Base-by-base conservation (phyloP, 2,329 filamentous ascomycete genomes). In the Alternaria alternata region DNA sequence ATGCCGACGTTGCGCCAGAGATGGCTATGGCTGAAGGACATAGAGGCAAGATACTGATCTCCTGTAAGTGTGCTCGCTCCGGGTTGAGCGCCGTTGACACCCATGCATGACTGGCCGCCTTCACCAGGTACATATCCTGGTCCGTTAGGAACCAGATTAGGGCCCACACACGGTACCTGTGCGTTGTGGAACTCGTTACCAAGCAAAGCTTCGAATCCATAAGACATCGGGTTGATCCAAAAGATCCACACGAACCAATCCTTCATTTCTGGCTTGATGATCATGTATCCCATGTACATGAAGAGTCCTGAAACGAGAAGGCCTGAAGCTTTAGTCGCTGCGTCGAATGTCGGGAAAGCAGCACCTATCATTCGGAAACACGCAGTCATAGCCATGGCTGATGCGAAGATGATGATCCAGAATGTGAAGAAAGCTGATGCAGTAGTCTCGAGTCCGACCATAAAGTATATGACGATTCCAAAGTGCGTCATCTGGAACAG, bases 181-280 rank as follows among this genome's bases (percentile, higher is more conserved):
- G 88, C 86, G 53, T 81, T 79, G 63, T 87, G 75, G 68, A 95
- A 95, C 42, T 96, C 92, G 76, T 94, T 94, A 56, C 90, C 85
- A 82, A 93, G 88, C 30, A 94, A 81, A 0, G 86, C 82, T 76
- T 95, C 92, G 71, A 94, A 95, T 0, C 87, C 86, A 65, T 94
- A 95, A 0, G 86, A 87, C 7, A 95, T 83, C 1, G 91, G 91
- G 62, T 94, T 88, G 28, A 94, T 81, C 73, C 91, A 94, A 61
- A 93, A 91, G 63, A 95, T 85, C 92, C 92, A 95, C 59, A 88
- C 84, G 71, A 90, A 91, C 91, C 92, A 96, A 3, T 80, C 85
- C 3, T 90, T 84, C 90, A 92, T 94, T 76, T 92, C 78, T 6
- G 72, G 68, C 2, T 74, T 75, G 1, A 81, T 80, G 57, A 85